These are phyloP conservation scores for Prunus mongolica DNA, from an alignment of 306 rosid species.

Conservation along the genomic window DNA sequence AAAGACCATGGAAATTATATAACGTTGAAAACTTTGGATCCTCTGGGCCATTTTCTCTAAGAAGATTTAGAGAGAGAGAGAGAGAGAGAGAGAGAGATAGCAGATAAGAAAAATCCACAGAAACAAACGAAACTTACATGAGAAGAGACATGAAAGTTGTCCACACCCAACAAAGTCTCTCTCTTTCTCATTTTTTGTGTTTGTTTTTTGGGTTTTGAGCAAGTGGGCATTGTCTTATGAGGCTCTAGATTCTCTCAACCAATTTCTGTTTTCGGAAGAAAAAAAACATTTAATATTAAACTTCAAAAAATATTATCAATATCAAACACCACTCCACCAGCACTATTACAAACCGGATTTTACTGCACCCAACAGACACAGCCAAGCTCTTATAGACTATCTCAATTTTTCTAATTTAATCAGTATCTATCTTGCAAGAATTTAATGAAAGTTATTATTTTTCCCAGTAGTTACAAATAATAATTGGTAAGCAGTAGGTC, in stretches of 20 bases:
- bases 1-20: slow-evolving; percentile 28
- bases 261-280: slow-evolving; percentile 11
- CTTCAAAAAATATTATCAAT: slow-evolving; percentile 7
- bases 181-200: slow-evolving; percentile 34
- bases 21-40: slow-evolving; percentile 58
- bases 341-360: slow-evolving; percentile 14
- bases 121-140: slow-evolving; percentile 51
- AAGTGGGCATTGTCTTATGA: slow-evolving; percentile 21
- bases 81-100: slow-evolving; percentile 33
- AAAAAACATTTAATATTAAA: not conserved
- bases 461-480: slow-evolving; percentile 5
- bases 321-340: slow-evolving; percentile 14
- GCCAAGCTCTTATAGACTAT: slow-evolving; percentile 20
- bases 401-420: slow-evolving; percentile 39
- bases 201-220: slow-evolving; percentile 24
- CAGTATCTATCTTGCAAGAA: not conserved
- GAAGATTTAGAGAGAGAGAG: slow-evolving; percentile 46
- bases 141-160: slow-evolving; percentile 55
- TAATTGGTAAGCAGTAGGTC: slow-evolving; percentile 35
- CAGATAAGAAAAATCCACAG: slow-evolving; percentile 37
- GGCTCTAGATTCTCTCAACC: slow-evolving; percentile 55
- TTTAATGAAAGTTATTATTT: not conserved
- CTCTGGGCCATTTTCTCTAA: slow-evolving; percentile 60
- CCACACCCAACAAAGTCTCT: slow-evolving; percentile 29
- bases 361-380: slow-evolving; percentile 24